Percentiles rank a stretch among this genome's conserved stretches.
These are phyloP conservation scores for Hypoxylon intermedium DNA, from an alignment of 495 filamentous ascomycete genomes.

Conservation along the genomic window DNA sequence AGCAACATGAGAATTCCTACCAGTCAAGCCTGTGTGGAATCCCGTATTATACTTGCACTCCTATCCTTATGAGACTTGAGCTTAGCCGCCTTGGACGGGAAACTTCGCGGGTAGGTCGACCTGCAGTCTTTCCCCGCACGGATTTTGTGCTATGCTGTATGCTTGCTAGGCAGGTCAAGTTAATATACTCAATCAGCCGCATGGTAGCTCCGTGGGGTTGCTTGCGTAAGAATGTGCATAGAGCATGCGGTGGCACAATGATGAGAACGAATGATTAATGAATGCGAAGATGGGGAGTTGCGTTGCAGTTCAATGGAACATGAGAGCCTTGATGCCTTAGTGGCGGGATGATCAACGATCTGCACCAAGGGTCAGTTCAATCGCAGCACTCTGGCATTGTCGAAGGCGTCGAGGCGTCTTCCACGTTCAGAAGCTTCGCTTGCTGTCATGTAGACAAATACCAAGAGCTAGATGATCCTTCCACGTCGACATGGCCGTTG, in stretches of 20 bases:
- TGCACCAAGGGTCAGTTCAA: conserved; percentile 23
- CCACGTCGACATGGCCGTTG: background rate
- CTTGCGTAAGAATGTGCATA: conserved; percentile 31
- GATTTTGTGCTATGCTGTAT: conserved; percentile 3
- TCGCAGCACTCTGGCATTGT: conserved; percentile 8
- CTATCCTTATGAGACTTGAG: background rate
- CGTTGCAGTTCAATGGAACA: conserved; percentile 11
- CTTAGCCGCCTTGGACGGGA: background rate
- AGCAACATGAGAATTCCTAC: too few relatives aligned
- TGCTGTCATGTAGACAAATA: too few relatives aligned
- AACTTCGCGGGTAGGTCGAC: background rate
- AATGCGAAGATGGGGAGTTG: conserved; percentile 5
- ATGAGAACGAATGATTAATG: conserved; percentile 6
- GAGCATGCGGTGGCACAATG: conserved; percentile 20
- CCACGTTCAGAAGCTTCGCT: too few relatives aligned
- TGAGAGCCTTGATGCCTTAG: conserved; percentile 1
- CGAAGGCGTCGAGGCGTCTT: conserved; percentile 6
- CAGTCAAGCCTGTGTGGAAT: too few relatives aligned
- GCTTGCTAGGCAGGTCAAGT: conserved; percentile 10
- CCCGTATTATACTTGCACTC: too few relatives aligned
- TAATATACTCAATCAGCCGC: conserved; percentile 33
- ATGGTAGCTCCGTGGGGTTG: conserved; percentile 22
- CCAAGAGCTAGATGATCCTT: background rate
- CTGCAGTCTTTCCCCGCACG: conserved; percentile 7
- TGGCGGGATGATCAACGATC: conserved; percentile 29